Conservation (phyloP, 2,329 filamentous ascomycete genomes). For the Ceratocystis harringtonii region DNA sequence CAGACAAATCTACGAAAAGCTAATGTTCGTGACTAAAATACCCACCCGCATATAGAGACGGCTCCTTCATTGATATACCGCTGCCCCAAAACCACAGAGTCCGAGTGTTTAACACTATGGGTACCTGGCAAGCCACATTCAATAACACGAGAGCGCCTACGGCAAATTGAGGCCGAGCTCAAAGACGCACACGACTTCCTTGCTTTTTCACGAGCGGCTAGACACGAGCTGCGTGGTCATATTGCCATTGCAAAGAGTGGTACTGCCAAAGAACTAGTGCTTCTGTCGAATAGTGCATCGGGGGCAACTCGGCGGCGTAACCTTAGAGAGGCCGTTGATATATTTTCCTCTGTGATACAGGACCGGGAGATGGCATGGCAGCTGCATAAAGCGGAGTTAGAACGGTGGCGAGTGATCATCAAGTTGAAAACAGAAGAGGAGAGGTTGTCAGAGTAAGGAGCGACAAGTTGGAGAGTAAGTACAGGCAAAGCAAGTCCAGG, state of each 20-base stretch:
- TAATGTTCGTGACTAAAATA: background rate
- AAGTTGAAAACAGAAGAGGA: background rate
- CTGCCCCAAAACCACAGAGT: background rate
- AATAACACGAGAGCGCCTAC: conserved; percentile 2
- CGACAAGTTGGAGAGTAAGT: background rate
- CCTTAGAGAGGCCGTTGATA: conserved; percentile 6
- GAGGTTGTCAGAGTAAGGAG: background rate
- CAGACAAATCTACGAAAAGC: background rate
- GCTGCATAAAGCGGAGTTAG: background rate
- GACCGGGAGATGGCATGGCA: background rate
- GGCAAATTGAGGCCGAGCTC: background rate
- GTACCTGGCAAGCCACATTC: background rate
- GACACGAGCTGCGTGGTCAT: background rate
- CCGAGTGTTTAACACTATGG: background rate
- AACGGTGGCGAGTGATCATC: background rate
- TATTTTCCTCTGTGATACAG: conserved; percentile 2
- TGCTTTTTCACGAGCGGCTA: background rate
- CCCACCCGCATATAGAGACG: background rate
- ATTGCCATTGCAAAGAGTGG: conserved; percentile 6
- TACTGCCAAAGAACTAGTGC: background rate
- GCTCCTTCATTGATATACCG: background rate
- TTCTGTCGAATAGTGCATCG: conserved; percentile 7
- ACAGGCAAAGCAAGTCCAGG: background rate
- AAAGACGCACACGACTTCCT: conserved; percentile 2
- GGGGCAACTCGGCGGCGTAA: conserved; percentile 4